Conservation (phyloP, 768 basidiomycete species). For the Phallus indusiatus region DNA sequence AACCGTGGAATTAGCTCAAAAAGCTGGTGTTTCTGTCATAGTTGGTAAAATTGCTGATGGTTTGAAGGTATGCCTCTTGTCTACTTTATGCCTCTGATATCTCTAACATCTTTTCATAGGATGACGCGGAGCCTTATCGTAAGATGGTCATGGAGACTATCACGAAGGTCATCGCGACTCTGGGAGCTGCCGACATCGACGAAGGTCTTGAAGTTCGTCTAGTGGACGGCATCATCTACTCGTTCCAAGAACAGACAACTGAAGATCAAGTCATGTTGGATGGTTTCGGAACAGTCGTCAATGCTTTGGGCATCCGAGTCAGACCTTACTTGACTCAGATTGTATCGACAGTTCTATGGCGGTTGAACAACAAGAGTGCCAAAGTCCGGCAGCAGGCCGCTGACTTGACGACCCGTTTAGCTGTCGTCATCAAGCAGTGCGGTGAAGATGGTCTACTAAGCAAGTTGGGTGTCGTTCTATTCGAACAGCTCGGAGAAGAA, state of each 20-base stretch:
- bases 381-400: slow-evolving; percentile 99
- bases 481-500: slow-evolving; percentile 98
- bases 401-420: slow-evolving; percentile 92
- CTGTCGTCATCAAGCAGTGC: slow-evolving; percentile 97
- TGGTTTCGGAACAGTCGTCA: slow-evolving; percentile 96
- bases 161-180: slow-evolving; percentile 86
- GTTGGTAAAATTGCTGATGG: slow-evolving; percentile 84
- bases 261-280: slow-evolving; percentile 99
- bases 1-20: slow-evolving; percentile 95
- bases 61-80: slow-evolving; percentile 41
- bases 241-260: slow-evolving; percentile 99
- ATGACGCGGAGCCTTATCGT: slow-evolving; percentile 82
- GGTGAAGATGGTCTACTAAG: slow-evolving; percentile 93
- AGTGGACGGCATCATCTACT: slow-evolving; percentile 97
- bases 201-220: slow-evolving; percentile 90
- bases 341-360: slow-evolving; percentile 98
- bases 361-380: slow-evolving; percentile 97
- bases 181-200: slow-evolving; percentile 96
- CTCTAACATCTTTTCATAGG: slow-evolving; percentile 17
- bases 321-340: slow-evolving; percentile 99
- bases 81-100: background rate
- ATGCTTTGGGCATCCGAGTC: slow-evolving; percentile 90
- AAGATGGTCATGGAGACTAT: slow-evolving; percentile 99
- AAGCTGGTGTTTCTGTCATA: slow-evolving; percentile 93
- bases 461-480: slow-evolving; percentile 93